phyloP scores from a whole-genome alignment of 1,139 yeast genomes.

The Martiniozyma asiatica region DNA sequence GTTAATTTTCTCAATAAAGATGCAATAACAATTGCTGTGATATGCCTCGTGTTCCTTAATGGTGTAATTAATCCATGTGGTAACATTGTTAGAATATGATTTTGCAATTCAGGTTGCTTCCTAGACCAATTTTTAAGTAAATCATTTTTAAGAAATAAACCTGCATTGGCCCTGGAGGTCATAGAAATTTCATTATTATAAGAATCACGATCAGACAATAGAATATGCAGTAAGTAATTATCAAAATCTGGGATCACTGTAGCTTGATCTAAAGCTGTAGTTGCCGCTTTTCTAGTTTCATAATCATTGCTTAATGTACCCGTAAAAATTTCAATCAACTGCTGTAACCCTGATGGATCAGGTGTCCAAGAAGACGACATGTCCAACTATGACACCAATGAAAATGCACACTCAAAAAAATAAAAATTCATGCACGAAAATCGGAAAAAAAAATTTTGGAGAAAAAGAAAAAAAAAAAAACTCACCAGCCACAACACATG shows the following conservation, averaged over 20 bases:
- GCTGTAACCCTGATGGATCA: constrained; percentile 46
- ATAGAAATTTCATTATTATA: constrained; percentile 18
- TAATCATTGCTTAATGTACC: constrained; percentile 55
- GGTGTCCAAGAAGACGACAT: constrained; percentile 51
- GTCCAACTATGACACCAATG: too few species aligned
- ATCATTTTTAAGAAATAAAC: constrained; percentile 69
- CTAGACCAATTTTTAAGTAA: constrained; percentile 25
- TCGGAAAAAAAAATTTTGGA: too few species aligned
- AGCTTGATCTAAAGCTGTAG: constrained; percentile 58
- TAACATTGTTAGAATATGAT: constrained; percentile 50
- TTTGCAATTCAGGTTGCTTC: constrained; percentile 27
- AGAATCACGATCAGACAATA: constrained; percentile 41
- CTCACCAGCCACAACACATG: too few species aligned
- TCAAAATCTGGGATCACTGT: constrained; percentile 62
- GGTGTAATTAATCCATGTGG: constrained; percentile 55
- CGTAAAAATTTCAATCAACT: constrained; percentile 48
- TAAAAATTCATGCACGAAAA: too few species aligned
- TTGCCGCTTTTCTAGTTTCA: constrained; percentile 43
- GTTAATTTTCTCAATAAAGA: constrained; percentile 69
- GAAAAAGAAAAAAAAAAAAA: too few species aligned
- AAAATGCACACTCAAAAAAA: too few species aligned
- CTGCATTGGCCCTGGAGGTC: constrained; percentile 80
- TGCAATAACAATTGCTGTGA: constrained; percentile 85
- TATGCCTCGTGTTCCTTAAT: constrained; percentile 59
- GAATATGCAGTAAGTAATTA: constrained; percentile 62